These are phyloP conservation scores for Chlorophyllum brunneum DNA, from an alignment of 768 basidiomycete species.

Conservation along the genomic window DNA sequence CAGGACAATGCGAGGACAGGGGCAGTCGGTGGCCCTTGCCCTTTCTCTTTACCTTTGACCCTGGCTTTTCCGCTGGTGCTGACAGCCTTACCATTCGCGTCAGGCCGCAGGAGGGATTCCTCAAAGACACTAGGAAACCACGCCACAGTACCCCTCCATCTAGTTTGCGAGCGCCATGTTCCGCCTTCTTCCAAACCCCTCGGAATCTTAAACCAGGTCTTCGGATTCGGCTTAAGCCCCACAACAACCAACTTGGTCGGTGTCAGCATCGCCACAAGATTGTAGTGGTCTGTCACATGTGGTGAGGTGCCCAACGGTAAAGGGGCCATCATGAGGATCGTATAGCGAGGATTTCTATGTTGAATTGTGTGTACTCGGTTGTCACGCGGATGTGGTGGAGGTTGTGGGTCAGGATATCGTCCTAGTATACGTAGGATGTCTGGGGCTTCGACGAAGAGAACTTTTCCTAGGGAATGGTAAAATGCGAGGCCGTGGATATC, in stretches of 20 bases:
- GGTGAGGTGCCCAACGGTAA: conserved; percentile 73
- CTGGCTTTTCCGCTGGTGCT: conserved; percentile 18
- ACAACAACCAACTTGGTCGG: conserved; percentile 90
- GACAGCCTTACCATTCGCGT: not conserved
- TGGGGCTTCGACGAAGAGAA: conserved; percentile 91
- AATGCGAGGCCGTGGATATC: conserved; percentile 92
- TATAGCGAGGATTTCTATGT: conserved; percentile 52
- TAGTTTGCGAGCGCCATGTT: conserved; percentile 36
- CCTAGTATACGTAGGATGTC: conserved; percentile 94
- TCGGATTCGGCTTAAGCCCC: conserved; percentile 85
- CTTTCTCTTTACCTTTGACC: conserved; percentile 10
- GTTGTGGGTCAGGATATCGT: conserved; percentile 62
- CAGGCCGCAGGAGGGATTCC: no score
- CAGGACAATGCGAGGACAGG: conserved; percentile 85
- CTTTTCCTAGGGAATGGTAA: conserved; percentile 91
- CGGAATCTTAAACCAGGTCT: conserved; percentile 84
- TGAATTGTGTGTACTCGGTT: conserved; percentile 27
- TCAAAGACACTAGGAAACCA: conserved; percentile 73
- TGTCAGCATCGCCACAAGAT: conserved; percentile 83
- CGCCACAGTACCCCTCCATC: conserved; percentile 62
- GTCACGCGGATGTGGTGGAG: conserved; percentile 13
- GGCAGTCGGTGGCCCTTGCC: conserved; percentile 24
- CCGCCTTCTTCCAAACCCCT: conserved; percentile 48
- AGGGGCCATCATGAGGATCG: conserved; percentile 75
- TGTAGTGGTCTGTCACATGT: conserved; percentile 76